Evolutionary conservation across 257 asterid species (phyloP), one percentile per base, ranked within the genome.

Genomic region (Striga asiatica): DNA sequence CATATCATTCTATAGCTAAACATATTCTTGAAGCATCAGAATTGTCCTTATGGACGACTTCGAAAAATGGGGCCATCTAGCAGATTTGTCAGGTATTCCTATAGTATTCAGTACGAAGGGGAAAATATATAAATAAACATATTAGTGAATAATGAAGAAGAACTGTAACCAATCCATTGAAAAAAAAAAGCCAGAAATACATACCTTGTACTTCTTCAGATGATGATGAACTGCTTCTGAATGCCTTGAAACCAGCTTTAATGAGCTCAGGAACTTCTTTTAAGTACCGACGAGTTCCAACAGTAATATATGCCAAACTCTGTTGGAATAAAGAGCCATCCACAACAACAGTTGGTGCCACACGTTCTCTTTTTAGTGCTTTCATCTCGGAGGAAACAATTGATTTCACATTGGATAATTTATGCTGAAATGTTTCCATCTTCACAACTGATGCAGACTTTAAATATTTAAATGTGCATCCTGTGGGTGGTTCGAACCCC

Each of bases 401-500:
- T 48, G 96, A 76, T 67, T 91, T 91, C 41, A 80, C 75, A 66
- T 60, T 82, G 48, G 96, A 74, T 41, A 91, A 57, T 41, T 83
- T 81, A 61, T 64, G 71, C 60, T 81, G 87, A 25, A 87, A 39
- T 4, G 84, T 66, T 24, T 84, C 95, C 70, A 88, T 58, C 73
- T 84, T 87, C 46, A 72, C 76, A 5, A 54, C 49, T 8, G 95
- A 78, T n/a, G 89, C 54, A 25, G 86, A 67, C 76, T 78, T 87
- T 50, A 92, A 9, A 52, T 84, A 72, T 65, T 82, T 58, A 71
- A 77, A 77, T 63, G 83, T 73, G 67, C 98, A 92, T 14, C 97
- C 97, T 1, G 83, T 76, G 24, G 97, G 95, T 25, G 97, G 84
- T 17, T 92, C 98, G 59, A 92, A 55, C 22, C 75, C 95, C 89